A percentile compares a stretch with the other conserved stretches of the same genome.
Conservation (phyloP, 495 filamentous ascomycete genomes). For the Annulohypoxylon bovei region DNA sequence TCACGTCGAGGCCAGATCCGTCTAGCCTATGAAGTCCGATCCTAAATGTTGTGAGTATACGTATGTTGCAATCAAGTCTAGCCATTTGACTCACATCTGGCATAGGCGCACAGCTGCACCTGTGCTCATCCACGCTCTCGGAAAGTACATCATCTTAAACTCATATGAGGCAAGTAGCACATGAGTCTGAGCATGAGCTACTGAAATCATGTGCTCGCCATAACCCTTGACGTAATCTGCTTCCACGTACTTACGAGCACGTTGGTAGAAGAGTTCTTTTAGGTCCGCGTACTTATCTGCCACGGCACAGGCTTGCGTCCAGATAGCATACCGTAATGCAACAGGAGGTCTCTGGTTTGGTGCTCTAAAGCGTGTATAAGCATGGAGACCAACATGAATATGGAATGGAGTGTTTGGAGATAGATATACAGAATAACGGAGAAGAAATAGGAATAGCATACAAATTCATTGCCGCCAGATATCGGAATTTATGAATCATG, state of each 20-base stretch:
- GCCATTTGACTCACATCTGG: conserved; percentile 69
- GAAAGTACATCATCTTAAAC: conserved; percentile 98
- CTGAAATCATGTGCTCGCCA: conserved; percentile 84
- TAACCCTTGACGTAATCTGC: conserved; percentile 91
- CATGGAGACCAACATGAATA: not conserved
- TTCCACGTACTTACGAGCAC: conserved; percentile 89
- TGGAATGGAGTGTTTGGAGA: not conserved
- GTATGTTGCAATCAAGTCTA: not conserved
- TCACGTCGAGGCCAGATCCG: conserved; percentile 86
- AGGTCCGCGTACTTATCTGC: conserved; percentile 80
- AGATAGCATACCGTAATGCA: conserved; percentile 91
- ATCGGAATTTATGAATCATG: conserved; percentile 88
- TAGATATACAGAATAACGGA: not conserved
- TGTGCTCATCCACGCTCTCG: conserved; percentile 91
- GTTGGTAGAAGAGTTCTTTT: conserved; percentile 85
- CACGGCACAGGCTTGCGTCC: conserved; percentile 85
- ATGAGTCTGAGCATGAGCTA: conserved; percentile 86
- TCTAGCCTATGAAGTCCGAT: conserved; percentile 92
- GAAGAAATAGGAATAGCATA: conserved; percentile 45
- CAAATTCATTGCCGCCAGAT: conserved; percentile 84
- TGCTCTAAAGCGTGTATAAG: conserved; percentile 57
- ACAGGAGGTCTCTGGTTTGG: conserved; percentile 88
- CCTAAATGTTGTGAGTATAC: conserved; percentile 47
- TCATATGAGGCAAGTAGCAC: conserved; percentile 83
- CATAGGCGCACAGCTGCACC: conserved; percentile 79